These are phyloP conservation scores for Chaetoscypha palmicola DNA, from an alignment of 2,329 filamentous ascomycete genomes.

Conservation along the genomic window DNA sequence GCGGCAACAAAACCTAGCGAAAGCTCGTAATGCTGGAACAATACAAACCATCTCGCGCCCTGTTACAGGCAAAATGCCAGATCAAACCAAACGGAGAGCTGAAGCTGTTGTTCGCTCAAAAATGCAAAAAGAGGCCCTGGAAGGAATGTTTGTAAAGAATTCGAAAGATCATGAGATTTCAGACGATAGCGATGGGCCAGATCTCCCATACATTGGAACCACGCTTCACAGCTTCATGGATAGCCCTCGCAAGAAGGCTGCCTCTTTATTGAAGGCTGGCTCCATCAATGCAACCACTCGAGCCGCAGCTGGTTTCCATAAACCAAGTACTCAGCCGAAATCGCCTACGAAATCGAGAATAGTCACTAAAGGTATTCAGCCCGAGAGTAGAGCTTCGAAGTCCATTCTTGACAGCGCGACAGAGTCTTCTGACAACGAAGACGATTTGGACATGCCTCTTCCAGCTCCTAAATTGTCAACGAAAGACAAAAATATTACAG, in stretches of 20 bases:
- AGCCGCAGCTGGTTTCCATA: constrained; percentile 30
- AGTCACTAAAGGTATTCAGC: neutral
- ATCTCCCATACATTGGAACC: constrained; percentile 33
- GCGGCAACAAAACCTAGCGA: constrained; percentile 53
- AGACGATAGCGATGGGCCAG: constrained; percentile 27
- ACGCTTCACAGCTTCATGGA: constrained; percentile 39
- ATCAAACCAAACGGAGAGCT: constrained; percentile 24
- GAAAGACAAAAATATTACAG: too few species aligned
- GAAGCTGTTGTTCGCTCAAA: constrained; percentile 32
- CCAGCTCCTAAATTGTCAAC: constrained; percentile 22
- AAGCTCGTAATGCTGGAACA: constrained; percentile 44
- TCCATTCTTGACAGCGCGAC: constrained; percentile 7
- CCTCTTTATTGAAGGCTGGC: constrained; percentile 26
- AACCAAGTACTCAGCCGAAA: constrained; percentile 12
- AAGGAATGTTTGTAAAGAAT: constrained; percentile 20
- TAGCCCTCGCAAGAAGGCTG: constrained; percentile 30
- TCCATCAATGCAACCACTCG: constrained; percentile 20
- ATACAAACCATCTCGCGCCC: constrained; percentile 35
- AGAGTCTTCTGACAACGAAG: constrained; percentile 21
- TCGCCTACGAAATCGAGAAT: constrained; percentile 9
- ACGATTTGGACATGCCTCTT: constrained; percentile 27
- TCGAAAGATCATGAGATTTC: constrained; percentile 17
- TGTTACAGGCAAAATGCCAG: constrained; percentile 30
- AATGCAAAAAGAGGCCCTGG: constrained; percentile 32
- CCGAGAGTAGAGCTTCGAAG: too few species aligned